These are phyloP conservation scores for Penicillium polonicum DNA, from an alignment of 2,329 filamentous ascomycete species.

Conservation along the genomic window DNA sequence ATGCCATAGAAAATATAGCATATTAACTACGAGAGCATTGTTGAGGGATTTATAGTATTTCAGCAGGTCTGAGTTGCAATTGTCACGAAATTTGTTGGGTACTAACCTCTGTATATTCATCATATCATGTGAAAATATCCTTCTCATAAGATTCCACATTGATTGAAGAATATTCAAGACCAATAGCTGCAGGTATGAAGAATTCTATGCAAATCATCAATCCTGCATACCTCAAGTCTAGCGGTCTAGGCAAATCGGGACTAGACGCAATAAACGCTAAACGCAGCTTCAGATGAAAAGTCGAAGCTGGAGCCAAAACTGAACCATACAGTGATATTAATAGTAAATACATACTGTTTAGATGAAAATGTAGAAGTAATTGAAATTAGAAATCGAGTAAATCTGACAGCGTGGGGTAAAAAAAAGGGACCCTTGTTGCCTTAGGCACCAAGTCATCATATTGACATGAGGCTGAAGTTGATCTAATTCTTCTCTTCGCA, in stretches of 20 bases:
- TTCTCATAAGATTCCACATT: neutral
- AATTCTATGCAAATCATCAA: constrained; percentile 1
- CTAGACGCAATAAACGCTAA: neutral
- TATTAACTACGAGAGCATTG: too few relatives aligned
- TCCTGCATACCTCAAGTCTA: constrained; percentile 4
- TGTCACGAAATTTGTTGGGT: neutral
- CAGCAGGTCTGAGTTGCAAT: neutral
- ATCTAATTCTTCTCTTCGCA: neutral
- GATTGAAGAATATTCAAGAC: neutral
- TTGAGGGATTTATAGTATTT: too few relatives aligned
- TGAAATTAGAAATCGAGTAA: neutral
- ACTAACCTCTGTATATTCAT: neutral
- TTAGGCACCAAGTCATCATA: constrained; percentile 1
- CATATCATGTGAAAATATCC: too few relatives aligned
- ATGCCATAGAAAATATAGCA: too few relatives aligned
- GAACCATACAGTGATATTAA: neutral
- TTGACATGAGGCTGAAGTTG: constrained; percentile 2
- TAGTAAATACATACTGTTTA: neutral
- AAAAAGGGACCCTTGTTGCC: neutral
- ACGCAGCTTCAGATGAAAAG: neutral
- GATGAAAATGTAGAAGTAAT: neutral
- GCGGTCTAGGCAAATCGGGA: constrained; percentile 1
- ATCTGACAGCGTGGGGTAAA: constrained; percentile 8
- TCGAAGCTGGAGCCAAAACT: neutral
- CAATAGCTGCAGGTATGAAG: neutral